phyloP scores from a whole-genome alignment of 768 basidiomycete species.

The Pleurotus tuoliensis region DNA sequence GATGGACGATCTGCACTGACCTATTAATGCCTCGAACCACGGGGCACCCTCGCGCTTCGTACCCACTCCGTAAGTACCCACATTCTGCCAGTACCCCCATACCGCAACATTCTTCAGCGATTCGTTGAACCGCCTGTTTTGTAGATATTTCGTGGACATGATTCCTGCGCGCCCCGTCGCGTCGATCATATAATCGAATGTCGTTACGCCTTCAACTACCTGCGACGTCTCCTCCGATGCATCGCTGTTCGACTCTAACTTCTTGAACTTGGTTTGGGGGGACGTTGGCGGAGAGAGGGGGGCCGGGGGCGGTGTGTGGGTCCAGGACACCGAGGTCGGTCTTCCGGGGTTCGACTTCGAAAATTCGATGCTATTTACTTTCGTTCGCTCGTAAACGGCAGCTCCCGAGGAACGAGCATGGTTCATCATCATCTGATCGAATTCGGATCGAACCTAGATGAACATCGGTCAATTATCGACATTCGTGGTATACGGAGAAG shows the following conservation, averaged over 20 bases:
- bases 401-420: slow-evolving; percentile 52
- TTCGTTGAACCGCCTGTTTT: slow-evolving; percentile 50
- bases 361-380: slow-evolving; percentile 46
- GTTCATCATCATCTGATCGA: slow-evolving; percentile 54
- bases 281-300: slow-evolving; percentile 1
- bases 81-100: slow-evolving; percentile 66
- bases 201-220: slow-evolving; percentile 29
- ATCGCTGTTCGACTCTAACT: neutral
- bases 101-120: slow-evolving; percentile 55
- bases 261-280: neutral
- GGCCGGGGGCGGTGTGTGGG: slow-evolving; percentile 36
- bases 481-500: neutral
- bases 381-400: slow-evolving; percentile 50
- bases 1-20: slow-evolving; percentile 22
- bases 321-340: slow-evolving; percentile 55
- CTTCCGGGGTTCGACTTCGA: slow-evolving; percentile 31
- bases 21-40: slow-evolving; percentile 53
- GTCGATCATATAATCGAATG: slow-evolving; percentile 61
- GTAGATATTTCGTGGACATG: slow-evolving; percentile 55
- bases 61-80: slow-evolving; percentile 37
- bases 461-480: neutral
- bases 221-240: neutral
- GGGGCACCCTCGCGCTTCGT: slow-evolving; percentile 41
- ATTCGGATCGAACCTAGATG: slow-evolving; percentile 52
- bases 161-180: slow-evolving; percentile 58